A percentile compares a stretch with the other conserved stretches of the same genome.
Evolutionary conservation across 1,284 basidiomycete species (phyloP).

Genomic region (Fomitopsis schrenkii): DNA sequence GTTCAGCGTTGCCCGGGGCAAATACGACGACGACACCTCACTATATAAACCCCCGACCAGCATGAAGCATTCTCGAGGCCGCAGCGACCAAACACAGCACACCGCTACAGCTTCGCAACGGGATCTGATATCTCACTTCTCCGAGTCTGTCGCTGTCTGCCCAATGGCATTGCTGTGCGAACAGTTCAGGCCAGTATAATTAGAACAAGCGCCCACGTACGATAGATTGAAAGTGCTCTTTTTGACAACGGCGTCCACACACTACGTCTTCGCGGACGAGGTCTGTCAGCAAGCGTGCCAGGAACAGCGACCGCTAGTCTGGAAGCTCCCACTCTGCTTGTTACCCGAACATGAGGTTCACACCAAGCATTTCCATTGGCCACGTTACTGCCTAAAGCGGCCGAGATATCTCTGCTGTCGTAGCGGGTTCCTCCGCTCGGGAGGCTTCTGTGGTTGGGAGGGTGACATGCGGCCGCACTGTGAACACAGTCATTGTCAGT

Average conservation of each 20-base stretch:
- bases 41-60: background rate
- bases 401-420: background rate
- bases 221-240: background rate
- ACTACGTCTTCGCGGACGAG: background rate
- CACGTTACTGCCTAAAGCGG: background rate
- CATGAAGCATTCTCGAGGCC: background rate
- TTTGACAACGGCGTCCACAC: background rate
- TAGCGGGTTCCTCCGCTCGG: background rate
- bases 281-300: background rate
- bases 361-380: background rate
- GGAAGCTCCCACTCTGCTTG: background rate
- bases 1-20: background rate
- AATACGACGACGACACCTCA: background rate
- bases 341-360: background rate
- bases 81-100: background rate
- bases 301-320: background rate
- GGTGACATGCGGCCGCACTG: background rate
- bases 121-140: background rate
- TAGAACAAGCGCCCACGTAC: slow-evolving; percentile 1
- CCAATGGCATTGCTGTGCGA: background rate
- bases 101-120: background rate
- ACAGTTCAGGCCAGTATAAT: background rate
- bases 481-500: background rate
- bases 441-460: background rate
- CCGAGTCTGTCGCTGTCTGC: background rate